phyloP scores from a whole-genome alignment of 768 basidiomycete genomes.

The Cystobasidiopsis lactophilus region DNA sequence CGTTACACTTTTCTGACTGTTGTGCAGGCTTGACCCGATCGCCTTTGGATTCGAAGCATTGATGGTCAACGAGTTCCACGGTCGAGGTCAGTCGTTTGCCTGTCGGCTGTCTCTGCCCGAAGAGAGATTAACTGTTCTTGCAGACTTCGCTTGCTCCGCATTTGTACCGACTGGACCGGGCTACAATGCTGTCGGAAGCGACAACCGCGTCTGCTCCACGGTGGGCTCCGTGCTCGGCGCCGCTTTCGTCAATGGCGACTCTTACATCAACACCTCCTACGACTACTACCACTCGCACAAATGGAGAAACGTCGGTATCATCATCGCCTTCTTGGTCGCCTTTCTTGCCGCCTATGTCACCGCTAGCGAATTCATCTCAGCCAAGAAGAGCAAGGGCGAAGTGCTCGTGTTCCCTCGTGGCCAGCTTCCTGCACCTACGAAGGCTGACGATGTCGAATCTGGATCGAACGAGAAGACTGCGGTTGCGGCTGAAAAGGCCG shows the following conservation, averaged over 20 bases:
- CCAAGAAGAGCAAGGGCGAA: constrained; percentile 26
- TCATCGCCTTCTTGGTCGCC: constrained; percentile 21
- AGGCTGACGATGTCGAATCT: constrained; percentile 17
- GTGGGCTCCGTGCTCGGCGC: constrained; percentile 21
- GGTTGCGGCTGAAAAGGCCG: constrained; percentile 1
- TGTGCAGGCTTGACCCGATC: constrained; percentile 49
- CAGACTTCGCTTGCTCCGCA: constrained; percentile 28
- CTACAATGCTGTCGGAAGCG: constrained; percentile 16
- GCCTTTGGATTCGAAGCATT: constrained; percentile 51
- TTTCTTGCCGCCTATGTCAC: constrained; percentile 21
- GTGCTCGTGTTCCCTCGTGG: constrained; percentile 25
- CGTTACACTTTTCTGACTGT: constrained; percentile 27
- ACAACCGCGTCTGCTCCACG: constrained; percentile 18
- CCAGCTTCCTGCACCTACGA: constrained; percentile 15
- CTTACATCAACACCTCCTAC: constrained; percentile 19
- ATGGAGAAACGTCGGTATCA: constrained; percentile 25
- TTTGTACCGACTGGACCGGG: constrained; percentile 22
- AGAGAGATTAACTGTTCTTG: too few relatives aligned
- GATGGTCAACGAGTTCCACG: constrained; percentile 72
- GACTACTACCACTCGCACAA: constrained; percentile 19
- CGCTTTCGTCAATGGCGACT: constrained; percentile 20
- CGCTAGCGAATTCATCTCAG: constrained; percentile 22
- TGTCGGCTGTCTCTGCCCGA: too few relatives aligned
- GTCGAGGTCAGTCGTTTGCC: too few relatives aligned
- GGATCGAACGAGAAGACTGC: constrained; percentile 1